These are phyloP conservation scores for Pneumocystis sp. DNA, from an alignment of 1,139 yeast genomes.

Conservation along the genomic window DNA sequence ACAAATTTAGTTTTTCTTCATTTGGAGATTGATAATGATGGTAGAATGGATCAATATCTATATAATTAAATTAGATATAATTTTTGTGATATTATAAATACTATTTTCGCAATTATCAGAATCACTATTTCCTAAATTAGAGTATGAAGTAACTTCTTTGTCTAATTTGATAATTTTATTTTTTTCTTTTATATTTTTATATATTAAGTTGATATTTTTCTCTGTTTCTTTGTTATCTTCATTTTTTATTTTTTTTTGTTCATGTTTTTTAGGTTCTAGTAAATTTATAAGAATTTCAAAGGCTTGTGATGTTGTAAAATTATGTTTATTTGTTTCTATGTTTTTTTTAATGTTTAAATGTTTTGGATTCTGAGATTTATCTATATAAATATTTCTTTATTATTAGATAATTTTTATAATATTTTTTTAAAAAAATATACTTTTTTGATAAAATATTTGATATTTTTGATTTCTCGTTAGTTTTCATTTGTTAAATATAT, in stretches of 20 bases:
- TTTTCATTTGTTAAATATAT: neutral
- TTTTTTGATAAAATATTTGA: neutral
- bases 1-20: constrained; percentile 27
- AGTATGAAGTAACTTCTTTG: neutral
- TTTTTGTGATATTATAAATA: constrained; percentile 13
- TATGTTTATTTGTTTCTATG: neutral
- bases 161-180: neutral
- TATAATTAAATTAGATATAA: constrained; percentile 26
- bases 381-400: neutral
- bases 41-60: constrained; percentile 45
- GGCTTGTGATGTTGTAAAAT: neutral
- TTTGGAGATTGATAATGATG: constrained; percentile 52
- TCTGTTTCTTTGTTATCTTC: neutral
- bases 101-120: neutral
- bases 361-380: neutral
- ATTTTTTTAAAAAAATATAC: neutral
- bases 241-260: neutral
- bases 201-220: neutral
- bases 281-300: neutral
- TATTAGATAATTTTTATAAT: neutral
- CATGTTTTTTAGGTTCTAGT: neutral
- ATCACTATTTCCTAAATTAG: neutral
- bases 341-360: neutral
- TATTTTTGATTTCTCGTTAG: neutral
- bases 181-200: neutral